Evolutionary conservation across 345 rosid genomes (phyloP).

Genomic region (Eucalyptus fibrosa): DNA sequence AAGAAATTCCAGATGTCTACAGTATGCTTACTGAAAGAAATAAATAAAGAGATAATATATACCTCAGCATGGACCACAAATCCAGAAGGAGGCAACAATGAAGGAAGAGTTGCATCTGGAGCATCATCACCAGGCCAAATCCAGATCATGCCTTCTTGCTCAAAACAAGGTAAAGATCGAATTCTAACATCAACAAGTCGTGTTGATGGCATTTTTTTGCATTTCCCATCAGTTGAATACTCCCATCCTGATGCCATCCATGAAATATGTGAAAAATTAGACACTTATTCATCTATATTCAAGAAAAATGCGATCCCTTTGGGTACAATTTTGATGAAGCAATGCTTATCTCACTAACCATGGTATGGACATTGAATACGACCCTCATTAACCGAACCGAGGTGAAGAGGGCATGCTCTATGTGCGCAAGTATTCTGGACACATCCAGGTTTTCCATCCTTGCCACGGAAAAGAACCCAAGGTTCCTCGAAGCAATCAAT

Average conservation of each 20-base stretch:
- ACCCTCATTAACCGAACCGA: conserved; percentile 87
- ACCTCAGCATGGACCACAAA: conserved; percentile 96
- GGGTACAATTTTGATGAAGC: neutral
- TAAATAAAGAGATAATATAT: neutral
- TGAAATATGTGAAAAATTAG: neutral
- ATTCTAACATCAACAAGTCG: conserved; percentile 51
- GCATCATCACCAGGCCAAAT: conserved; percentile 93
- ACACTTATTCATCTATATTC: neutral
- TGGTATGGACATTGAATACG: conserved; percentile 97
- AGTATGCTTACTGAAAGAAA: neutral
- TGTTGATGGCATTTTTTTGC: conserved; percentile 95
- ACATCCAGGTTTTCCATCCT: conserved; percentile 90
- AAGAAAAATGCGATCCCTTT: neutral
- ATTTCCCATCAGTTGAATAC: conserved; percentile 88
- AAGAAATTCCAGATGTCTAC: neutral
- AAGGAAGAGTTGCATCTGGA: conserved; percentile 63
- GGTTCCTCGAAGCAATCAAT: conserved; percentile 92
- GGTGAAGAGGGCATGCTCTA: conserved; percentile 97
- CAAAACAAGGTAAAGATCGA: conserved; percentile 77
- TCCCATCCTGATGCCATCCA: conserved; percentile 68
- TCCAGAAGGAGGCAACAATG: conserved; percentile 79
- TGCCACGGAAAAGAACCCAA: conserved; percentile 93
- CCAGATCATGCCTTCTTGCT: conserved; percentile 97
- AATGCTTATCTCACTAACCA: conserved; percentile 40
- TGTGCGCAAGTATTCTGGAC: conserved; percentile 93